Percentiles rank a stretch among this genome's conserved stretches.
Conservation (phyloP, 257 asterid species). For the Linderniella brevidens region DNA sequence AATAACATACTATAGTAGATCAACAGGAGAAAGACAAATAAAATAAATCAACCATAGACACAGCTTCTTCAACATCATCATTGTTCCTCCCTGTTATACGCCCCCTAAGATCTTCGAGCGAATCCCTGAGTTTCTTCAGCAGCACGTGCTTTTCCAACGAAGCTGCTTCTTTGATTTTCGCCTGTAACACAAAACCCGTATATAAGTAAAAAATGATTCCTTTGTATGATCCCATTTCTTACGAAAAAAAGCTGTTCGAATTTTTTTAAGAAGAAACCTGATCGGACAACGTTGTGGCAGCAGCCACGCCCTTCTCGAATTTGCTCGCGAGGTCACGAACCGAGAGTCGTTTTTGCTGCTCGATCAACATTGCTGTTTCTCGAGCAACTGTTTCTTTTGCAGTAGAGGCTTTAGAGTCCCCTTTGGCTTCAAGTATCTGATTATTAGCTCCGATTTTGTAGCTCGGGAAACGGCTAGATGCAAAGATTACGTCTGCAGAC, state of each 20-base stretch:
- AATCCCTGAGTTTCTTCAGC: conserved; percentile 76
- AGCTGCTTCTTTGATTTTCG: conserved; percentile 71
- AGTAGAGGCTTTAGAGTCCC: conserved; percentile 28
- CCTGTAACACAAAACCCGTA: conserved; percentile 24
- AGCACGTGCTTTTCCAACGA: conserved; percentile 91
- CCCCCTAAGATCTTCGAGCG: conserved; percentile 72
- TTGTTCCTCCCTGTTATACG: conserved; percentile 76
- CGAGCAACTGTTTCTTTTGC: conserved; percentile 68
- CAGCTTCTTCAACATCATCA: conserved; percentile 88
- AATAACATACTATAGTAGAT: neutral
- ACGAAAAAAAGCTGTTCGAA: conserved; percentile 1
- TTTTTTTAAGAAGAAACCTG: conserved; percentile 34
- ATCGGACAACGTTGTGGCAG: conserved; percentile 77
- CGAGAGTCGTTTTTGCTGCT: conserved; percentile 78
- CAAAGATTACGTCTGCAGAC: conserved; percentile 61
- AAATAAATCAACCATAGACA: conserved; percentile 55
- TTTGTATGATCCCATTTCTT: neutral
- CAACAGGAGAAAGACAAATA: too few relatives aligned
- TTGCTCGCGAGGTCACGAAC: conserved; percentile 91
- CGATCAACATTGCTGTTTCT: conserved; percentile 61
- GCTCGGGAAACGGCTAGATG: conserved; percentile 61
- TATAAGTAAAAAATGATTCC: conserved; percentile 1
- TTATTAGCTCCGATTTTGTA: conserved; percentile 60
- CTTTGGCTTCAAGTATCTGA: conserved; percentile 63
- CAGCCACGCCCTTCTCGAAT: conserved; percentile 84